A percentile compares a stretch with the other conserved stretches of the same genome.
phyloP scores from a whole-genome alignment of 1,139 yeast genomes.

The Candida glucosophila region DNA sequence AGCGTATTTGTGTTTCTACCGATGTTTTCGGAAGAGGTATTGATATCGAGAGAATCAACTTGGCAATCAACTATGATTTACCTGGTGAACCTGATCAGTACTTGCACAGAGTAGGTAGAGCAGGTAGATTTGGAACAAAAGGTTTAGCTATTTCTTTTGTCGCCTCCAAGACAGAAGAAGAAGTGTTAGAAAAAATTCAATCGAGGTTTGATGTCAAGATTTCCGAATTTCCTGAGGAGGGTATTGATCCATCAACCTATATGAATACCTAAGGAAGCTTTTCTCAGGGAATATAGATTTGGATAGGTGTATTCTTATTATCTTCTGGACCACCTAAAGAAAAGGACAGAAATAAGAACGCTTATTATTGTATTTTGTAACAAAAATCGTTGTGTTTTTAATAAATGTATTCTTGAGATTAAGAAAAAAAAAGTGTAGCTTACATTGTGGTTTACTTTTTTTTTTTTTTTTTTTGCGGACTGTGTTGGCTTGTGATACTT shows the following conservation, averaged over 20 bases:
- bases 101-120: slow-evolving; percentile 98
- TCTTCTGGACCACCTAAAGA: no score
- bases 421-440: no score
- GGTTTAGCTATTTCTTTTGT: slow-evolving; percentile 94
- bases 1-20: slow-evolving; percentile 96
- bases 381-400: no score
- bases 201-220: slow-evolving; percentile 95
- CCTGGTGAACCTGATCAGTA: slow-evolving; percentile 93
- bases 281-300: no score
- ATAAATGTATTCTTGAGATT: no score
- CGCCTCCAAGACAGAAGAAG: slow-evolving; percentile 78
- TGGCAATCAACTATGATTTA: slow-evolving; percentile 95
- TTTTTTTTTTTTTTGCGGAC: no score
- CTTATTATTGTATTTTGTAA: slow-evolving; percentile 1
- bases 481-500: no score
- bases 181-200: slow-evolving; percentile 86
- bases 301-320: no score
- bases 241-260: slow-evolving; percentile 95
- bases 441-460: no score
- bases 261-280: slow-evolving; percentile 82
- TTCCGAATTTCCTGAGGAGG: slow-evolving; percentile 94
- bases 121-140: slow-evolving; percentile 99
- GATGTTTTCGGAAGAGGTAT: slow-evolving; percentile 99
- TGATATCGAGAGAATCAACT: slow-evolving; percentile 96
- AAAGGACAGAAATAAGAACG: no score